These are phyloP conservation scores for Strobilomyces confusus DNA, from an alignment of 768 basidiomycete species.

Conservation along the genomic window DNA sequence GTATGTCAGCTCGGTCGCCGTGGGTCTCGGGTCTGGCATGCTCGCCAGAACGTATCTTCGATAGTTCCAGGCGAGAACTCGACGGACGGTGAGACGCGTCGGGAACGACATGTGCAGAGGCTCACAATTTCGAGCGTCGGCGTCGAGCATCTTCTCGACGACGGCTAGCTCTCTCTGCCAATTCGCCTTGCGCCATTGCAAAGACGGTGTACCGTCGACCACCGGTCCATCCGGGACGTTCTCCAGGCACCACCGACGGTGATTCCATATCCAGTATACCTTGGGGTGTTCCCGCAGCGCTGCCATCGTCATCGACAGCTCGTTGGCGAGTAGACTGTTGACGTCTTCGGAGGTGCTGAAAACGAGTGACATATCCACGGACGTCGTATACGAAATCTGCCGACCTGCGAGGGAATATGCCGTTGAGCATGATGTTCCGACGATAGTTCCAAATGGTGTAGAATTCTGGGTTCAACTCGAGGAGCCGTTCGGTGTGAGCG, in stretches of 20 bases:
- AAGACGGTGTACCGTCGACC: conserved; percentile 36
- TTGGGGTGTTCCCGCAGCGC: conserved; percentile 87
- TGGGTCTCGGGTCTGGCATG: conserved; percentile 56
- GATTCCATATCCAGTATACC: conserved; percentile 99
- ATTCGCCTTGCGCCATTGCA: conserved; percentile 71
- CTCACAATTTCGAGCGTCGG: conserved; percentile 91
- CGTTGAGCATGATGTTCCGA: conserved; percentile 68
- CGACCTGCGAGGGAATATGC: conserved; percentile 67
- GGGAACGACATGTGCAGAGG: background rate
- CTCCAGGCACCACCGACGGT: conserved; percentile 92
- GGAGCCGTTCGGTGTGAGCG: conserved; percentile 67
- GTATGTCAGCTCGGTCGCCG: conserved; percentile 72
- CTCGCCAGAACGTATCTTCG: conserved; percentile 77
- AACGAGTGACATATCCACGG: conserved; percentile 11
- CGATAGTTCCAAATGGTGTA: conserved; percentile 97
- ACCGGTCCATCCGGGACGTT: conserved; percentile 75
- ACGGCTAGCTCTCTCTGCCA: conserved; percentile 87
- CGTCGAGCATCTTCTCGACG: conserved; percentile 89
- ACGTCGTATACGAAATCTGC: conserved; percentile 6
- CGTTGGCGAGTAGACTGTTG: conserved; percentile 62
- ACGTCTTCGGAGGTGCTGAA: conserved; percentile 56
- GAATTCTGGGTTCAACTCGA: conserved; percentile 89
- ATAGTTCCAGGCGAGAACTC: conserved; percentile 96
- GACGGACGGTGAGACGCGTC: conserved; percentile 3
- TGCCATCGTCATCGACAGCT: conserved; percentile 75